Base-by-base conservation (phyloP, 2,329 filamentous ascomycete genomes). In the Chrysoporthe austroafricana region DNA sequence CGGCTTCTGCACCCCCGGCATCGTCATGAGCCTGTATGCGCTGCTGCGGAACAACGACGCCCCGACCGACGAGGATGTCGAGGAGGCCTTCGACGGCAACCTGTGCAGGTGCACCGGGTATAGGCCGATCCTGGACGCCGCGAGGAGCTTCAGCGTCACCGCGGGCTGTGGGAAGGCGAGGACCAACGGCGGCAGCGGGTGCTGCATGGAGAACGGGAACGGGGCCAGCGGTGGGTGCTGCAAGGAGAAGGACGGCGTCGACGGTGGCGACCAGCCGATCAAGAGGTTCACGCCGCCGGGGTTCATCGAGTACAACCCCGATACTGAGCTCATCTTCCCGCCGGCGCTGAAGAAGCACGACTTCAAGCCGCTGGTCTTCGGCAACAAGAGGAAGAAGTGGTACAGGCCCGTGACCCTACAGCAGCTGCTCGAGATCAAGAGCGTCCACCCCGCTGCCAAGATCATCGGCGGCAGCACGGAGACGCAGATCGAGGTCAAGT, bases 401-500 rank as follows among this genome's bases (percentile, higher is more conserved):
- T 96, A 93, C 76, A 87, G 96, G 18, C 96, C 96, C 0, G 91
- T 93, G 43, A 97, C 92, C 0, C 77, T 98, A 18, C 85, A 93
- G 50, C 94, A 99, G 76, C 83, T 99, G 18, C 85, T 98, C 18
- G 91, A 97, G 76, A 97, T 99, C 80, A 98, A 98, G 82, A 89
- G 85, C 73, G 89, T 87, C 0, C 90, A 93, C 72, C 95, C 95
- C 0, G 88, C 90, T 36, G 93, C 95, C 4, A 99, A 98, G 79
- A 89, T 99, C 70, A 97, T 99, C 70, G 95, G 94, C 62, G 96
- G 96, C 70, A 97, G 94, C 77, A 97, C 94, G 2, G 96, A 99
- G 79, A 98, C 95, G 0, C 96, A 98, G 79, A 98, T 99, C 69
- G 96, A 99, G 80, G 92, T 96, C 81, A 97, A 97, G 79, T 98